A percentile compares a stretch with the other conserved stretches of the same genome.
These are phyloP conservation scores for Ruellia speciosa DNA, from an alignment of 305 asterid species.

Conservation along the genomic window DNA sequence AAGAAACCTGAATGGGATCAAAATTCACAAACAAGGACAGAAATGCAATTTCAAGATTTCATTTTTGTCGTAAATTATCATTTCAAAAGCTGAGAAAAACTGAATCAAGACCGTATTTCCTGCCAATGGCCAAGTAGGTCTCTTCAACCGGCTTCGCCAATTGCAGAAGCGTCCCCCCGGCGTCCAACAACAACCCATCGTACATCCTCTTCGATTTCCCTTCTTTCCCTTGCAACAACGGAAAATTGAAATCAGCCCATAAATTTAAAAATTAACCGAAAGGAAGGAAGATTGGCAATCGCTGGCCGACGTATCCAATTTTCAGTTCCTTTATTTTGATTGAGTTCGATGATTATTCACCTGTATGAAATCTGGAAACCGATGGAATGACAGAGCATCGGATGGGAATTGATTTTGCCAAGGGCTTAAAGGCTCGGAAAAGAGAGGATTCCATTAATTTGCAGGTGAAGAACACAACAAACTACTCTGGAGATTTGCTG, in stretches of 20 bases:
- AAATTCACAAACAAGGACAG: constrained; percentile 5
- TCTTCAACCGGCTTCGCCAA: constrained; percentile 74
- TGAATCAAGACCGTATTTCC: constrained; percentile 39
- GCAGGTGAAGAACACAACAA: neutral
- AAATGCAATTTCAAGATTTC: constrained; percentile 9
- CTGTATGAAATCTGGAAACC: constrained; percentile 29
- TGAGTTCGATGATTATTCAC: constrained; percentile 23
- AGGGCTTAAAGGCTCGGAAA: constrained; percentile 50
- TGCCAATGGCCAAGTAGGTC: constrained; percentile 59
- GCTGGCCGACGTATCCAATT: constrained; percentile 9
- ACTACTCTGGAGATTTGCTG: neutral
- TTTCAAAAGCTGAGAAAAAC: neutral
- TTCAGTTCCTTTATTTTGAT: neutral
- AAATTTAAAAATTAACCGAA: neutral
- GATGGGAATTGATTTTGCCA: constrained; percentile 27
- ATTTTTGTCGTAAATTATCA: constrained; percentile 1
- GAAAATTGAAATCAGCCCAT: neutral
- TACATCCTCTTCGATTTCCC: constrained; percentile 41
- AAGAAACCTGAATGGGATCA: constrained; percentile 1
- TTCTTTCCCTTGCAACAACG: constrained; percentile 24
- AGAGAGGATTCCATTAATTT: constrained; percentile 44
- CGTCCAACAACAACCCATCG: constrained; percentile 77
- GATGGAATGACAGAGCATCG: constrained; percentile 40
- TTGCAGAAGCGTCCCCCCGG: constrained; percentile 90
- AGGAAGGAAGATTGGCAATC: neutral